Conservation (phyloP, 176 grass and related monocot species). For the Dactylis glomerata region DNA sequence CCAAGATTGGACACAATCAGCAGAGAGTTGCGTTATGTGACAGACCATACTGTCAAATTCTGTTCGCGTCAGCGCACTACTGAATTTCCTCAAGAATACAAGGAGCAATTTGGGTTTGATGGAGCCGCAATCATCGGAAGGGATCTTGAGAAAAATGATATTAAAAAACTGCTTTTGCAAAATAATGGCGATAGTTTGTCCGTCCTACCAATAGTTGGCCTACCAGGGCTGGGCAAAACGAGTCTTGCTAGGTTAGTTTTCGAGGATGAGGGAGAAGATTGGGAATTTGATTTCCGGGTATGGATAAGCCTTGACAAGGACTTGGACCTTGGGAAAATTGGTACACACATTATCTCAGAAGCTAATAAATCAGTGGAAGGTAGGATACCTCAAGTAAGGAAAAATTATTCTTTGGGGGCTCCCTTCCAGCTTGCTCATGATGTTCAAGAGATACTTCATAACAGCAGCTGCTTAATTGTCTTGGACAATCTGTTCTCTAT, state of each 20-base stretch:
- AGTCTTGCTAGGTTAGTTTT: conserved; percentile 29
- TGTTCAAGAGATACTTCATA: neutral
- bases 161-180: neutral
- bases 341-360: neutral
- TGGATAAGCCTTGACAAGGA: neutral
- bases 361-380: neutral
- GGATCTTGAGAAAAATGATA: neutral
- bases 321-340: neutral
- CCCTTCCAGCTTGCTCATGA: neutral
- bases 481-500: neutral
- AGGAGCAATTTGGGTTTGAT: neutral
- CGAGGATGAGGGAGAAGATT: conserved; percentile 20
- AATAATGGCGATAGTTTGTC: conserved; percentile 8
- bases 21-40: neutral
- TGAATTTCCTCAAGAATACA: neutral
- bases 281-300: conserved; percentile 17
- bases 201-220: conserved; percentile 28
- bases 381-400: neutral
- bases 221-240: conserved; percentile 22
- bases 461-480: neutral
- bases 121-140: neutral
- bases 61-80: neutral
- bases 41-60: neutral
- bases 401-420: neutral
- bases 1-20: neutral